Base-by-base conservation (phyloP, 2,329 filamentous ascomycete genomes). In the Phyllosticta paracitricarpa region DNA sequence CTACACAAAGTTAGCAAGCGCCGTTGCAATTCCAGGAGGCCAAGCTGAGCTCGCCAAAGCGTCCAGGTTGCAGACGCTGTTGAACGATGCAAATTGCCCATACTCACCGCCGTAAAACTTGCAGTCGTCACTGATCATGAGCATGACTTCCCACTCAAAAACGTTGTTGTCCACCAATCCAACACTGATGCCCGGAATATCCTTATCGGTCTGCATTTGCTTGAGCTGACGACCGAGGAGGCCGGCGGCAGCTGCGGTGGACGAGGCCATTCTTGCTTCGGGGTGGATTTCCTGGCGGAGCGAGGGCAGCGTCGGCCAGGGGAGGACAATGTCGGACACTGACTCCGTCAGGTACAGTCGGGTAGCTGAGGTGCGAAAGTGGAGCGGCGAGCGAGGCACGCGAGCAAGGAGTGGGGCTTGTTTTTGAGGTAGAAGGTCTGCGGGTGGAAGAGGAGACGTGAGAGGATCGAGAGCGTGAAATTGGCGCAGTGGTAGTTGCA, bases 71-170 rank as follows among this genome's bases (percentile, higher is more conserved):
- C 5, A 55, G 25, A 55, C 53, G 24, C n/a, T 4, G 25, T 8
- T 30, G 9, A 14, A n/a, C 7, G 14, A 26, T 10, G 7, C 12
- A 10, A 33, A 6, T 7, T 22, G 14, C 3, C n/a, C 30, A 17
- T 24, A 76, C 84, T 62, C 77, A 93, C 92, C 92, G 69, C 92
- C 92, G 69, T 97, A 97, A 75, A 89, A 89, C 76, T 92, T 93
- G 76, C 89, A 92, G 71, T 96, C 91, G 68, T 97, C 92, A 64
- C 85, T 91, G 66, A 97, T 93, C 93, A 99, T 97, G 64, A 99
- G 84, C 89, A 97, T 96, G 22, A 97, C 91, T 75, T 97, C 92
- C 94, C 94, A 99, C 78, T 96, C 89, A 67, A 97, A 97, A 9
- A 97, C 86, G 72, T 96, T 88, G 73, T 89, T 89, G 69, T 87